Percentiles rank a stretch among this genome's conserved stretches.
Evolutionary conservation across 164 flowering plant species (phyloP).

Genomic region (Sedum album): DNA sequence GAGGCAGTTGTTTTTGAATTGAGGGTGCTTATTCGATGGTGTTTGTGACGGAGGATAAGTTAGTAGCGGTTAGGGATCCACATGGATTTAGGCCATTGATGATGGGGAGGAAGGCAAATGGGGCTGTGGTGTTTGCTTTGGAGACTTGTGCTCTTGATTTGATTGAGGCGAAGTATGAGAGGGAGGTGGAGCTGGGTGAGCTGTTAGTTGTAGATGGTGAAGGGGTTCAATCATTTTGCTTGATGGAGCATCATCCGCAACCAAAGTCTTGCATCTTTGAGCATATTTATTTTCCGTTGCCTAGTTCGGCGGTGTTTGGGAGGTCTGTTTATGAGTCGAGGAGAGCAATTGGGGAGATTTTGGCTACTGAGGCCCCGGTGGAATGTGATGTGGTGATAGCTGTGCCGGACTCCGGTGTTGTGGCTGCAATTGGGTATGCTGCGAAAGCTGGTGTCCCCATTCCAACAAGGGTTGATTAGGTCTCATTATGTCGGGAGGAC

Average conservation of each 20-base stretch:
- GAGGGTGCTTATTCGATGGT: slow-evolving; percentile 96
- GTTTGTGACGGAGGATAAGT: slow-evolving; percentile 70
- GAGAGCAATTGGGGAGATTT: slow-evolving; percentile 49
- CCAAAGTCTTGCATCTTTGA: slow-evolving; percentile 80
- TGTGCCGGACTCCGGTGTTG: slow-evolving; percentile 89
- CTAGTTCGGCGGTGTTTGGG: slow-evolving; percentile 75
- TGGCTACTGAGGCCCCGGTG: slow-evolving; percentile 76
- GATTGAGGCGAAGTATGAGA: slow-evolving; percentile 77
- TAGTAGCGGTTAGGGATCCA: slow-evolving; percentile 85
- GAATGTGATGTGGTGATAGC: slow-evolving; percentile 94
- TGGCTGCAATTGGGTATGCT: slow-evolving; percentile 89
- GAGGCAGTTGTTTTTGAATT: slow-evolving; percentile 56
- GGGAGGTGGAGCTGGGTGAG: slow-evolving; percentile 88
- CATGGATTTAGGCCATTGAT: slow-evolving; percentile 81
- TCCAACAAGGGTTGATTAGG: slow-evolving; percentile 71
- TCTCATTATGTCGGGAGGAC: slow-evolving; percentile 90
- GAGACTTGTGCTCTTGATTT: slow-evolving; percentile 89
- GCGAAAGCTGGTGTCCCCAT: slow-evolving; percentile 69
- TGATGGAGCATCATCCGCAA: slow-evolving; percentile 43
- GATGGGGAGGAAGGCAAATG: slow-evolving; percentile 77
- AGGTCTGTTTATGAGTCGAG: slow-evolving; percentile 72
- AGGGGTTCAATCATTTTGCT: slow-evolving; percentile 48
- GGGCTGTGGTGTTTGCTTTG: slow-evolving; percentile 40
- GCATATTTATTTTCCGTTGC: slow-evolving; percentile 78
- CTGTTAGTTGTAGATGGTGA: slow-evolving; percentile 69